phyloP scores from a whole-genome alignment of 345 rosid species.

The Salix brachista region DNA sequence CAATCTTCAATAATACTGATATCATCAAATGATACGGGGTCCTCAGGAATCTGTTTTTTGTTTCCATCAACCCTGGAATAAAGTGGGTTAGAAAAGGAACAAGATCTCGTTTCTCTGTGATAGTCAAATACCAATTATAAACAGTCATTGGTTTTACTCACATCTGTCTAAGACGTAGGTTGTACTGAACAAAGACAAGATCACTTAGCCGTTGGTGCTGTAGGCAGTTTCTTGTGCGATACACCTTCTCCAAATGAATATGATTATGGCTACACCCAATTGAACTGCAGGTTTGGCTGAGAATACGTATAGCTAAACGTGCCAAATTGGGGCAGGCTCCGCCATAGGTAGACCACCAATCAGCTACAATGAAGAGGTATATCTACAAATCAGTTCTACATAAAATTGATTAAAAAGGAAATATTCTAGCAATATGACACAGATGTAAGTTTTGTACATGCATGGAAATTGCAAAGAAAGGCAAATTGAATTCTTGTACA shows the following conservation, averaged over 20 bases:
- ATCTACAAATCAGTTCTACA: slow-evolving; percentile 1
- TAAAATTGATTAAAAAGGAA: neutral
- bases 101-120: neutral
- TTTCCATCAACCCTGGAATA: slow-evolving; percentile 30
- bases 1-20: slow-evolving; percentile 62
- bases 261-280: slow-evolving; percentile 35
- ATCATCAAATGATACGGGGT: slow-evolving; percentile 50
- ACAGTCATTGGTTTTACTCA: slow-evolving; percentile 28
- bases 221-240: slow-evolving; percentile 59
- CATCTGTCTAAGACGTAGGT: slow-evolving; percentile 66
- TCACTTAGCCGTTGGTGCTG: slow-evolving; percentile 71
- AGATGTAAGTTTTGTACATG: neutral
- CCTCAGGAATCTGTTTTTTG: slow-evolving; percentile 36
- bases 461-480: neutral
- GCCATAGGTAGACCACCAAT: slow-evolving; percentile 97
- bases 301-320: slow-evolving; percentile 71
- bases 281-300: slow-evolving; percentile 77
- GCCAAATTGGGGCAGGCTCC: slow-evolving; percentile 88
- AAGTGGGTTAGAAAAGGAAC: slow-evolving; percentile 9
- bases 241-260: slow-evolving; percentile 41
- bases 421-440: neutral
- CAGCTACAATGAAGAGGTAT: slow-evolving; percentile 42
- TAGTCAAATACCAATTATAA: neutral
- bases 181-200: slow-evolving; percentile 72
- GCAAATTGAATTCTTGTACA: neutral